A percentile compares a stretch with the other conserved stretches of the same genome.
Conservation (phyloP, 1,139 yeast species). For the Yamadazyma spencermartinsiae region DNA sequence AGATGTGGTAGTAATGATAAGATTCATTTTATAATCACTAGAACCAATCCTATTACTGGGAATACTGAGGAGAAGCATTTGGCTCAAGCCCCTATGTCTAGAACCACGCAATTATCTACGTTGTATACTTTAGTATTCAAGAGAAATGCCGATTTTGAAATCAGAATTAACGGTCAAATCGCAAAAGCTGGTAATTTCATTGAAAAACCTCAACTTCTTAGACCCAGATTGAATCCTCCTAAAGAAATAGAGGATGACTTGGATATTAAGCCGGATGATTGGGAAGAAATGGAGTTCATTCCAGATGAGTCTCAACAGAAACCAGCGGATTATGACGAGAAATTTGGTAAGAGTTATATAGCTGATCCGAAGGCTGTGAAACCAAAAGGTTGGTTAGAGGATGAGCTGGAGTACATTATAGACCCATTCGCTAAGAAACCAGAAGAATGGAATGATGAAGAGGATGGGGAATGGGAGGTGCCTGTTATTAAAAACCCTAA, state of each 20-base stretch:
- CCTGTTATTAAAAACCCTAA: conserved; percentile 71
- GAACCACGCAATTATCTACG: conserved; percentile 55
- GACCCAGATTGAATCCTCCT: conserved; percentile 68
- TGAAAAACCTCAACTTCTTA: conserved; percentile 47
- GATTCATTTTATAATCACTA: conserved; percentile 71
- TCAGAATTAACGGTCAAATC: conserved; percentile 77
- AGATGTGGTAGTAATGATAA: conserved; percentile 79
- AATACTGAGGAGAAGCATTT: conserved; percentile 69
- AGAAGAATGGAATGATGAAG: conserved; percentile 81
- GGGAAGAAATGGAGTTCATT: conserved; percentile 69
- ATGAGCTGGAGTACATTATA: conserved; percentile 52
- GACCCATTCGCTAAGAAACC: conserved; percentile 72
- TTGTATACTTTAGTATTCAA: conserved; percentile 76
- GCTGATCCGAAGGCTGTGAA: conserved; percentile 64
- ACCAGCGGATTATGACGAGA: conserved; percentile 83
- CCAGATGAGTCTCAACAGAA: conserved; percentile 60
- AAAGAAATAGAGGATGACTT: conserved; percentile 57
- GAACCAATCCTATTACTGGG: conserved; percentile 56
- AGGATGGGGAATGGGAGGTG: conserved; percentile 82
- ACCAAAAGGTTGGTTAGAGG: conserved; percentile 83
- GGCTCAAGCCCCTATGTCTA: conserved; percentile 64
- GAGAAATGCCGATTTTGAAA: conserved; percentile 67
- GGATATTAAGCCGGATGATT: conserved; percentile 70
- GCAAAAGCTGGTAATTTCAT: conserved; percentile 69
- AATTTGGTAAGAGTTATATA: conserved; percentile 54